Conservation (phyloP, 116 monocot species). For the Cymodocea nodosa region DNA sequence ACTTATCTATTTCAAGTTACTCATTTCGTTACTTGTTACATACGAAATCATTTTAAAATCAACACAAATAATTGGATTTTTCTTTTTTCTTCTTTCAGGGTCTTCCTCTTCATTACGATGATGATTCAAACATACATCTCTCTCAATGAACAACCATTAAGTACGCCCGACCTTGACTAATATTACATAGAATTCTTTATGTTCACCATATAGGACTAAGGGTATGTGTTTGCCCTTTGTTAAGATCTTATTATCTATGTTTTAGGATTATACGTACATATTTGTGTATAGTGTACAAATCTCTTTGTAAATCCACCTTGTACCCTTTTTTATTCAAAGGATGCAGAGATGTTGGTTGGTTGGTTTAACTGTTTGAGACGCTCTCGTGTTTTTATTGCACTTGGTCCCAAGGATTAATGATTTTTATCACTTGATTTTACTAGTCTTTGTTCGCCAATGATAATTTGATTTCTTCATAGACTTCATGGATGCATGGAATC, state of each 20-base stretch:
- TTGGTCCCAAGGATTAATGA: not conserved
- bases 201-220: not conserved
- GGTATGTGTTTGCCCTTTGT: too few relatives aligned
- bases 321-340: too few relatives aligned
- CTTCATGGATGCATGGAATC: constrained; percentile 14
- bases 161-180: constrained; percentile 21
- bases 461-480: not conserved
- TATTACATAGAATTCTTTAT: not conserved
- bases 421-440: not conserved
- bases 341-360: too few relatives aligned
- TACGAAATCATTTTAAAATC: not conserved
- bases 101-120: constrained; percentile 27
- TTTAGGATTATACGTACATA: too few relatives aligned
- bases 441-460: too few relatives aligned
- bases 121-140: constrained; percentile 69
- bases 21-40: not conserved
- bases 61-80: not conserved
- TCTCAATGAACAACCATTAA: constrained; percentile 55
- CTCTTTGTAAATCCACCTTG: too few relatives aligned
- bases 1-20: not conserved
- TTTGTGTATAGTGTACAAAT: too few relatives aligned
- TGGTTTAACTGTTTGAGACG: too few relatives aligned
- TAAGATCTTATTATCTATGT: too few relatives aligned
- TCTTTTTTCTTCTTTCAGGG: constrained; percentile 7
- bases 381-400: too few relatives aligned